Percentiles rank a stretch among this genome's conserved stretches.
phyloP scores from a whole-genome alignment of 768 basidiomycete species.

The Leccinum fibrillosum region DNA sequence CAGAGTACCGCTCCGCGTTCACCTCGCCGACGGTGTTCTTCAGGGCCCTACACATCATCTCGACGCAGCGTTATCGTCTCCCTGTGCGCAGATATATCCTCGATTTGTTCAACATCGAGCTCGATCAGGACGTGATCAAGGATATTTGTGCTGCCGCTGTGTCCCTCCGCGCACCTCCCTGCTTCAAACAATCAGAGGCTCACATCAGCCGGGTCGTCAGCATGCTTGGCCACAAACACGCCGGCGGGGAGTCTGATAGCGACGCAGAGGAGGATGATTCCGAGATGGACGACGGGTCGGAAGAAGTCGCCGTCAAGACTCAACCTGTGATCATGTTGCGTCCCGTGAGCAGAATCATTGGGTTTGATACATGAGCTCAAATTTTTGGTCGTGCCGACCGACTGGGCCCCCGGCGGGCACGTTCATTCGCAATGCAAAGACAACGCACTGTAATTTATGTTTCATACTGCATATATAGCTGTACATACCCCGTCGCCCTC shows the following conservation, averaged over 20 bases:
- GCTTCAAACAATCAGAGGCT: constrained; percentile 42
- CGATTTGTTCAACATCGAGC: constrained; percentile 85
- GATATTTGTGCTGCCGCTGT: constrained; percentile 51
- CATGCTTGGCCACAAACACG: constrained; percentile 56
- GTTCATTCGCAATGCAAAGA: not conserved
- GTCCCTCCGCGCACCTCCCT: constrained; percentile 46
- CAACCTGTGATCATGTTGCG: constrained; percentile 54
- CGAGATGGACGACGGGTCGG: constrained; percentile 43
- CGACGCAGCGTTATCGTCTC: constrained; percentile 84
- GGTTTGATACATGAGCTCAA: constrained; percentile 41
- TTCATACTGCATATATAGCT: constrained; percentile 10
- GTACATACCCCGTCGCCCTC: not conserved
- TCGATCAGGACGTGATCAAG: constrained; percentile 60
- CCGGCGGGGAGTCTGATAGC: constrained; percentile 54
- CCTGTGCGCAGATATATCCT: constrained; percentile 91
- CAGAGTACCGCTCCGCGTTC: constrained; percentile 74
- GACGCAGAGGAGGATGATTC: constrained; percentile 54
- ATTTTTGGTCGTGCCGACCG: not conserved
- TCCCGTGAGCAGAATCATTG: constrained; percentile 57
- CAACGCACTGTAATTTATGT: constrained; percentile 23
- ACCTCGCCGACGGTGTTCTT: constrained; percentile 75
- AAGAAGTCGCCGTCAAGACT: constrained; percentile 39
- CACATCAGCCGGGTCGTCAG: constrained; percentile 49
- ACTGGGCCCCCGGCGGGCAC: not conserved
- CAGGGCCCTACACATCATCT: constrained; percentile 83